Evolutionary conservation across 306 rosid genomes (phyloP).

Genomic region (Prunus padus): DNA sequence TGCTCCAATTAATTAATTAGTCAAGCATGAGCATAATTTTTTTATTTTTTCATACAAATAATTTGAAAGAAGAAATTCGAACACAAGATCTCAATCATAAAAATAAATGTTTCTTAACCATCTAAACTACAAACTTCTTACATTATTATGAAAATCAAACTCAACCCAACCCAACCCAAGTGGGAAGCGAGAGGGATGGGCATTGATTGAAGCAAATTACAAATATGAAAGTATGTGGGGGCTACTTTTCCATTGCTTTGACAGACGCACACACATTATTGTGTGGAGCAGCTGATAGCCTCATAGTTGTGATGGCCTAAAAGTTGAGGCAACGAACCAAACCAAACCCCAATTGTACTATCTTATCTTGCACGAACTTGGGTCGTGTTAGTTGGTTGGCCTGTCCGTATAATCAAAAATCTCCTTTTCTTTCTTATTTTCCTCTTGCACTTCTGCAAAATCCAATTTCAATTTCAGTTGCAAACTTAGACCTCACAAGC

Average conservation of each 20-base stretch:
- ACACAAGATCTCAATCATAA: too few relatives aligned
- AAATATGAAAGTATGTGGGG: background rate
- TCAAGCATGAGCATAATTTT: background rate
- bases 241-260: background rate
- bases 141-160: background rate
- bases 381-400: background rate
- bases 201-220: background rate
- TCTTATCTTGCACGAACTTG: background rate
- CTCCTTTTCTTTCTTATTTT: background rate
- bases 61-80: too few relatives aligned
- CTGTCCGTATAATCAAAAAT: background rate
- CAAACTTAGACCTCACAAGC: background rate
- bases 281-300: conserved; percentile 11
- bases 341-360: background rate
- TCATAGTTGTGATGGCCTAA: background rate
- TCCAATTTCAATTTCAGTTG: background rate
- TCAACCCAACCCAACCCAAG: background rate
- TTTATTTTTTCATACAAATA: too few relatives aligned
- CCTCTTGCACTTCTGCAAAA: background rate
- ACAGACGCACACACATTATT: background rate
- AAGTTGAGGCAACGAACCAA: conserved; percentile 1
- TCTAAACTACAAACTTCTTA: too few relatives aligned
- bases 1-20: background rate
- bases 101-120: too few relatives aligned
- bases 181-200: background rate